These are phyloP conservation scores for Symbiotaphrina buchneri DNA, from an alignment of 495 filamentous ascomycete genomes.

Conservation along the genomic window DNA sequence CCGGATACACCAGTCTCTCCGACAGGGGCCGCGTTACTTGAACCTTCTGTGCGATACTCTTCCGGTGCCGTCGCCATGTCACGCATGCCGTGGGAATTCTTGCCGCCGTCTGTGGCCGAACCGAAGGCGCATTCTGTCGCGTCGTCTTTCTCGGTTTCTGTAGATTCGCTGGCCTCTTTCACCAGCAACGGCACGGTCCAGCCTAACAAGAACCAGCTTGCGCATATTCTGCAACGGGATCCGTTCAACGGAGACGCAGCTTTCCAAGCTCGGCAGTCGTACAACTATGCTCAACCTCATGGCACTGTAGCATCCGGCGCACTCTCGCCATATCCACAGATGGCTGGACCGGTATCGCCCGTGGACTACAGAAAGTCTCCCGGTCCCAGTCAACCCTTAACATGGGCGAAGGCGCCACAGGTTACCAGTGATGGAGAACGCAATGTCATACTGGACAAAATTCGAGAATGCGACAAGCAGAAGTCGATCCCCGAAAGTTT, in stretches of 20 bases:
- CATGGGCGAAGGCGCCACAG: slow-evolving; percentile 15
- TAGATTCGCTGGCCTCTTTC: slow-evolving; percentile 40
- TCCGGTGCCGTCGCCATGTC: slow-evolving; percentile 58
- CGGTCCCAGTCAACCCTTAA: slow-evolving; percentile 18
- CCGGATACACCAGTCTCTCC: slow-evolving; percentile 53
- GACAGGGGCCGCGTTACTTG: slow-evolving; percentile 18
- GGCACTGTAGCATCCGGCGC: slow-evolving; percentile 59
- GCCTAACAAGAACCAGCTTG: slow-evolving; percentile 29
- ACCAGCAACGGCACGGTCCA: slow-evolving; percentile 26
- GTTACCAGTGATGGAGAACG: slow-evolving; percentile 55
- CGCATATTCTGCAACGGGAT: slow-evolving; percentile 43
- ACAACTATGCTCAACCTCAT: slow-evolving; percentile 45
- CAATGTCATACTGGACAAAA: slow-evolving; percentile 61
- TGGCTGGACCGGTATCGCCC: slow-evolving; percentile 49
- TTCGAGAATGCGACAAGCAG: slow-evolving; percentile 56
- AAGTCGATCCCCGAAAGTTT: slow-evolving; percentile 73
- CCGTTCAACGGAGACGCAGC: slow-evolving; percentile 24
- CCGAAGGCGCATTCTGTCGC: slow-evolving; percentile 44
- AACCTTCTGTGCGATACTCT: slow-evolving; percentile 27
- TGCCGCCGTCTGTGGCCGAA: slow-evolving; percentile 37
- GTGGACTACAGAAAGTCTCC: slow-evolving; percentile 46
- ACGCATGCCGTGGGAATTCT: slow-evolving; percentile 77
- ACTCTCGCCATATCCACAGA: slow-evolving; percentile 53
- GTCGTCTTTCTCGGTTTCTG: slow-evolving; percentile 36
- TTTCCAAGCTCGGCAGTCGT: slow-evolving; percentile 35